Conservation (phyloP, 495 filamentous ascomycete genomes). For the Xanthoparmelia taractica region DNA sequence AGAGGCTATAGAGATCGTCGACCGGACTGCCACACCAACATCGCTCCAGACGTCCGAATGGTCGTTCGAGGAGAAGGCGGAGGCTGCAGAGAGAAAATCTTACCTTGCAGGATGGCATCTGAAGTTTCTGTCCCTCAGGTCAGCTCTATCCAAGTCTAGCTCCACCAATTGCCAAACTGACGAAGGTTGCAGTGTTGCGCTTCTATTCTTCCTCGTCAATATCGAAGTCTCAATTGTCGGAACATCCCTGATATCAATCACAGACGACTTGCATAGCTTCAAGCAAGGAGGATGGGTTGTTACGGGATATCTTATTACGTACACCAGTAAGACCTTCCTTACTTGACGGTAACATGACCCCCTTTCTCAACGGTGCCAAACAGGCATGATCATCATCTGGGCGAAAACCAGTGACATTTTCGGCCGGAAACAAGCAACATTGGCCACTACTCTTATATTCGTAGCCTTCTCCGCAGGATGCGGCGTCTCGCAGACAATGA, state of each 20-base stretch:
- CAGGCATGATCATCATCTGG: conserved; percentile 51
- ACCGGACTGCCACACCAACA: neutral
- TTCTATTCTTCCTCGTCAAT: conserved; percentile 52
- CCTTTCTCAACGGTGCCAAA: neutral
- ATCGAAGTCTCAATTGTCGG: conserved; percentile 58
- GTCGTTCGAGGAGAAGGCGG: neutral
- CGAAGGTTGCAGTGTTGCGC: conserved; percentile 36
- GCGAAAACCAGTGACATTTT: conserved; percentile 48
- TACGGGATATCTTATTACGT: conserved; percentile 49
- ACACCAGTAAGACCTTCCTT: conserved; percentile 37
- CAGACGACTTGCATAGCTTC: conserved; percentile 45
- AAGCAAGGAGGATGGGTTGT: conserved; percentile 50
- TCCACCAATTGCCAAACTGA: no score
- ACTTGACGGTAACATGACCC: neutral
- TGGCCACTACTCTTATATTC: conserved; percentile 46
- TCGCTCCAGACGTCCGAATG: neutral
- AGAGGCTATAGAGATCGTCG: neutral
- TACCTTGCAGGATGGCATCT: conserved; percentile 3
- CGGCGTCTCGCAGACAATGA: conserved; percentile 43
- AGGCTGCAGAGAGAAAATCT: neutral
- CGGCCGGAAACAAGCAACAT: conserved; percentile 43
- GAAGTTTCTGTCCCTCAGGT: neutral
- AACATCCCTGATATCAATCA: conserved; percentile 54
- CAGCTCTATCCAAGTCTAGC: neutral
- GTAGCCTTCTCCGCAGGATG: conserved; percentile 50